phyloP scores from a whole-genome alignment of 345 rosid species.

The Erysimum cheiranthoides region DNA sequence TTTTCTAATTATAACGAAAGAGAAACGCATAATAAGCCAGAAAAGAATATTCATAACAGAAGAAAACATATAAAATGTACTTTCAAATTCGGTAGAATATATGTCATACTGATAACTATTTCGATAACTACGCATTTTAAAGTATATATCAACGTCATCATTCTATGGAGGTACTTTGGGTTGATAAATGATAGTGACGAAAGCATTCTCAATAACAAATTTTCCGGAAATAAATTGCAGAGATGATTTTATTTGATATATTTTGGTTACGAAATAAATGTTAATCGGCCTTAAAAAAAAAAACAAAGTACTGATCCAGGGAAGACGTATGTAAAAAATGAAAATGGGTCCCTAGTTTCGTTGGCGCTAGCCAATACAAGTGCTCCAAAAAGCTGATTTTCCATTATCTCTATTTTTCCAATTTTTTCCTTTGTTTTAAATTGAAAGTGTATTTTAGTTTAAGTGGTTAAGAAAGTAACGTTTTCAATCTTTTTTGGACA shows the following conservation, averaged over 20 bases:
- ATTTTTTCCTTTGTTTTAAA: slow-evolving; percentile 10
- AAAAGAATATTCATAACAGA: slow-evolving; percentile 31
- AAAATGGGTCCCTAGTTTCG: slow-evolving; percentile 40
- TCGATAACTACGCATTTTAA: slow-evolving; percentile 15
- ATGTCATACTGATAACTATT: slow-evolving; percentile 17
- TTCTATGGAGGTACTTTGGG: slow-evolving; percentile 2
- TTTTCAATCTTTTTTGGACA: background rate
- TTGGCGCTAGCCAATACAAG: slow-evolving; percentile 46
- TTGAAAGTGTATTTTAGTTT: background rate
- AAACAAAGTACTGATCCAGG: background rate
- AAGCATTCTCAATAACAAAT: slow-evolving; percentile 11
- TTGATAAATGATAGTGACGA: slow-evolving; percentile 8
- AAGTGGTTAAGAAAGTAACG: background rate
- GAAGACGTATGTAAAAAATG: background rate
- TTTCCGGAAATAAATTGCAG: background rate
- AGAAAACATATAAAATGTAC: slow-evolving; percentile 16
- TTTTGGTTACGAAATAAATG: background rate
- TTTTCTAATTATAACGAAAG: slow-evolving; percentile 25
- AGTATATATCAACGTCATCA: slow-evolving; percentile 29
- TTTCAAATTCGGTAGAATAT: slow-evolving; percentile 2
- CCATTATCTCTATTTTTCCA: slow-evolving; percentile 25
- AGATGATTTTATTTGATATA: background rate
- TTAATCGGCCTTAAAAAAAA: background rate
- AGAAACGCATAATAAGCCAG: slow-evolving; percentile 32
- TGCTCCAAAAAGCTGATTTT: slow-evolving; percentile 55